Base-by-base conservation (phyloP, 148 eudicot genomes). In the Fagopyrum homotropicum region DNA sequence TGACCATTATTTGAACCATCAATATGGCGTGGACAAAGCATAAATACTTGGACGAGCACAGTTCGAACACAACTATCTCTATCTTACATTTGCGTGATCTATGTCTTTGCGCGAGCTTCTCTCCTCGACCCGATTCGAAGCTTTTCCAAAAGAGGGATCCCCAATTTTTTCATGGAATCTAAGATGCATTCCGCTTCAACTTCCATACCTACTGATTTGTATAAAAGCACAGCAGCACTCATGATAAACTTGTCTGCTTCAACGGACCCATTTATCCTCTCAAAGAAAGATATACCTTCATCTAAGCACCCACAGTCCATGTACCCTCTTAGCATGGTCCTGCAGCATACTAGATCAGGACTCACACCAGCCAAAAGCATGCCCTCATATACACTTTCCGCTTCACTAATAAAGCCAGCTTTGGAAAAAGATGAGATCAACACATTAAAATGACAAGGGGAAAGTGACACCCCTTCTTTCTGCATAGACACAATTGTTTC, bases 191-290 rank as follows among this genome's bases (percentile, higher is more conserved):
- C 81, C 59, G 93, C 89, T 46, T 44, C 76, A 22, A 55, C 68
- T 45, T 80, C 85, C 76, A 82, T 64, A 57, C 86, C 87, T 4
- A 69, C 88, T 55, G 86, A 81, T 81, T 75, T 85, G 82, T 88
- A 92, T 17, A 92, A 73, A 63, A 85, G 88, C 75, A 86, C 91
- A 43, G 89, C 97, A 51, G 86, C 92, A 82, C 94, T 92, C 88
- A 86, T 80, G 10, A 85, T 77, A 78, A 85, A 92, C 80, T 88
- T 79, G 79, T 92, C 94, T 9, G 80, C 75, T 77, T 76, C 79
- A 4, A 81, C 75, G 11, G 52, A 60, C 16, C 69, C 80, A 66
- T 79, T 73, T 30, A 86, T 81, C 59, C 84, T 85, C 82, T 86
- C 89, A 69, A 83, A 88, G 76, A 89, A 80, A 40, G 80, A 69